phyloP scores from a whole-genome alignment of 2,329 filamentous ascomycete species.

The Colletotrichum sp. region DNA sequence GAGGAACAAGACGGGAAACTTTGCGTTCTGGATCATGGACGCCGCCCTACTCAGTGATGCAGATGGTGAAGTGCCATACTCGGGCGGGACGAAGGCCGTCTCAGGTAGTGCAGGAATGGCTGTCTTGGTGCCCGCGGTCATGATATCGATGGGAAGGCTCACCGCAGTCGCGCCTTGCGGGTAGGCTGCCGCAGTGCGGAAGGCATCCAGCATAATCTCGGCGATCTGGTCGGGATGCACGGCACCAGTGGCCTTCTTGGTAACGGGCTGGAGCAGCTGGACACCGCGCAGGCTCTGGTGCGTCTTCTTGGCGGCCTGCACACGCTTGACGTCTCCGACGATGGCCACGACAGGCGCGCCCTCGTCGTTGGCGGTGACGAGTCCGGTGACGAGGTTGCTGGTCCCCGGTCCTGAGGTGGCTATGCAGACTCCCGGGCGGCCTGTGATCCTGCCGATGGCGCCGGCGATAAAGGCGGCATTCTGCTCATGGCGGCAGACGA shows the following conservation, averaged over 20 bases:
- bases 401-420: slow-evolving; percentile 53
- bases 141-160: slow-evolving; percentile 49
- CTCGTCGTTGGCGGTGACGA: slow-evolving; percentile 52
- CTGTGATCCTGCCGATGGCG: slow-evolving; percentile 49
- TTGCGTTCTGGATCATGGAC: slow-evolving; percentile 34
- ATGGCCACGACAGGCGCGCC: slow-evolving; percentile 53
- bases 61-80: slow-evolving; percentile 41
- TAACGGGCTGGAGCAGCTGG: slow-evolving; percentile 46
- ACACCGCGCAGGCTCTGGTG: slow-evolving; percentile 50
- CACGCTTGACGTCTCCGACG: slow-evolving; percentile 49
- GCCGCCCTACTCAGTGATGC: slow-evolving; percentile 36
- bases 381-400: slow-evolving; percentile 49
- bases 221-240: slow-evolving; percentile 52
- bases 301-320: slow-evolving; percentile 48
- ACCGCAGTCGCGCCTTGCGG: slow-evolving; percentile 49
- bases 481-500: slow-evolving; percentile 54
- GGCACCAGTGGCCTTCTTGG: slow-evolving; percentile 45
- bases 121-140: slow-evolving; percentile 39
- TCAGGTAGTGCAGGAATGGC: slow-evolving; percentile 40
- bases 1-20: slow-evolving; percentile 48
- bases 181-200: slow-evolving; percentile 42
- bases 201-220: slow-evolving; percentile 50
- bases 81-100: slow-evolving; percentile 42
- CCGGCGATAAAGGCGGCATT: slow-evolving; percentile 56
- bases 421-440: slow-evolving; percentile 49